Evolutionary conservation across 345 rosid species (phyloP), one percentile per base, ranked within the genome.

Genomic region (Carallia brachiata): DNA sequence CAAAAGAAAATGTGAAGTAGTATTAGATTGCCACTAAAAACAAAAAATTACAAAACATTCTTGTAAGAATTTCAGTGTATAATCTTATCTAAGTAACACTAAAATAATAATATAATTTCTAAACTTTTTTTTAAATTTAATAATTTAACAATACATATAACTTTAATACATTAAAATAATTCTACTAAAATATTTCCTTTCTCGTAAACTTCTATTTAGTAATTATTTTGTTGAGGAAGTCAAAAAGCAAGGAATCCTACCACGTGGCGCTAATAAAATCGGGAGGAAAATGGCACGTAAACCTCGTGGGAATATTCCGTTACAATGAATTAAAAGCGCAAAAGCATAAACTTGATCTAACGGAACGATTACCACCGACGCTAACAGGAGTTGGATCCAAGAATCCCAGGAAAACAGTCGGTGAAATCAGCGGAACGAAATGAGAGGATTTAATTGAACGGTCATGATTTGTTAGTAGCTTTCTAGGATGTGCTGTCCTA

Each of bases 231-330:
- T 23, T 23, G 34, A 1, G 4, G 34, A 32, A 53, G 28, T 53
- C 4, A 6, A 54, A 54, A 54, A 0, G 13, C 31, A 55, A 6
- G 5, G 8, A 54, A 3, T 55, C 59, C 31, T 8, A 55, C 60
- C 60, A 55, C 60, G 60, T 23, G 60, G 60, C 9, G 15, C 4
- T 16, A 23, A 13, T 2, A 10, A 13, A 44, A 44, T 44, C 30
- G 27, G 30, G 5, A 55, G 60, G 31, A 55, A 59, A 61, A 12
- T 18, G 64, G 48, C 64, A 61, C 64, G 64, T 61, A 36, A 6
- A 34, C 36, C 27, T 61, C 10, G 30, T 36, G 44, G 15, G 44
- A 61, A 36, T 61, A 17, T 61, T 36, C 6, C 44, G 4, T 7
- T 7, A 15, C 30, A 36, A 57, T 57, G 16, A 57, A 44, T 10